phyloP scores from a whole-genome alignment of 2,329 filamentous ascomycete species.

The Aspergillus amoenus region DNA sequence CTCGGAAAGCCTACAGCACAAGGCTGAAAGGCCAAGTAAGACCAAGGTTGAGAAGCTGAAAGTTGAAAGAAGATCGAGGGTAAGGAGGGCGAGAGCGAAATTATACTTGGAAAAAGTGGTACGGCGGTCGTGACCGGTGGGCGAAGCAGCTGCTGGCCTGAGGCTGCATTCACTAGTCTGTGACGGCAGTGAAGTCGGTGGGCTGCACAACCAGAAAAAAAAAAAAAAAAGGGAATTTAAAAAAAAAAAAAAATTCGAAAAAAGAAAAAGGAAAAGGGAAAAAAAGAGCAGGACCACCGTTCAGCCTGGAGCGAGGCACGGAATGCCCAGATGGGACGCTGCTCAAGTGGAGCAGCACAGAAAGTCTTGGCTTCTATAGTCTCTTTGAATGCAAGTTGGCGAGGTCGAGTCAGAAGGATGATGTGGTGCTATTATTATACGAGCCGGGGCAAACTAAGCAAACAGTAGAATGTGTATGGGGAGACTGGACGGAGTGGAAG shows the following conservation, averaged over 20 bases:
- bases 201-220: conserved; percentile 9
- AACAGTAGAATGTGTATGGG: background rate
- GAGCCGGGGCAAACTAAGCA: background rate
- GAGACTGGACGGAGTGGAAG: background rate
- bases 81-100: conserved; percentile 10
- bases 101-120: conserved; percentile 19
- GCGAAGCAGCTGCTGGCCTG: conserved; percentile 19
- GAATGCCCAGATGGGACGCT: conserved; percentile 25
- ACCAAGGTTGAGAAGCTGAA: conserved; percentile 8
- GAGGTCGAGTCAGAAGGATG: conserved; percentile 2
- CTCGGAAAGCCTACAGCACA: conserved; percentile 25
- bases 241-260: conserved; percentile 2
- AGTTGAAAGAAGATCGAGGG: conserved; percentile 10
- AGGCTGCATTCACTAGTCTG: conserved; percentile 19
- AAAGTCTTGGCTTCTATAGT: conserved; percentile 17
- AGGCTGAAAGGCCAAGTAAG: conserved; percentile 23
- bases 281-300: conserved; percentile 11
- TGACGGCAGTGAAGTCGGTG: conserved; percentile 20
- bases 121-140: conserved; percentile 15
- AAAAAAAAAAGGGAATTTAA: conserved; percentile 9
- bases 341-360: conserved; percentile 19
- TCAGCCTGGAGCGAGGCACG: conserved; percentile 15
- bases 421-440: background rate
- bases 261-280: conserved; percentile 9
- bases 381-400: conserved; percentile 6